Conservation (phyloP, 768 basidiomycete genomes). For the Kwoniella dendrophila region DNA sequence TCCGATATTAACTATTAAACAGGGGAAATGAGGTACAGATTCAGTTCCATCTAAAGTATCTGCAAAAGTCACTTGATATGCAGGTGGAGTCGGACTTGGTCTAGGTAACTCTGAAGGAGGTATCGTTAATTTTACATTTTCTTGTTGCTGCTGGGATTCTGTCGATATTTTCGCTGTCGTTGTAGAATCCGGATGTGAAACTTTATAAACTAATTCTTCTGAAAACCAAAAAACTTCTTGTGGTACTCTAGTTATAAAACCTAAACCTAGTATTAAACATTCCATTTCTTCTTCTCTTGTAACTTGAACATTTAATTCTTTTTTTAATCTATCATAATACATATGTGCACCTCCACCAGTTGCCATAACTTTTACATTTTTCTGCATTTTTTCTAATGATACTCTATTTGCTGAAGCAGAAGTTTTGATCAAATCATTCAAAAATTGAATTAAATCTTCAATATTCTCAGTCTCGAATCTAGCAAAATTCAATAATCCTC, state of each 20-base stretch:
- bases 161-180: slow-evolving; percentile 1
- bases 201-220: slow-evolving; percentile 84
- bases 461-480: slow-evolving; percentile 93
- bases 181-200: slow-evolving; percentile 54
- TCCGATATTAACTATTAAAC: slow-evolving; percentile 95
- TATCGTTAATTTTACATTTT: slow-evolving; percentile 34
- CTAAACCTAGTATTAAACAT: slow-evolving; percentile 91
- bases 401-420: slow-evolving; percentile 86
- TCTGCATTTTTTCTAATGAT: slow-evolving; percentile 83
- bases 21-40: slow-evolving; percentile 78
- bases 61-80: slow-evolving; percentile 85
- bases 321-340: slow-evolving; percentile 80
- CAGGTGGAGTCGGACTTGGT: slow-evolving; percentile 86
- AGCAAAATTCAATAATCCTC: slow-evolving; percentile 95
- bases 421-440: slow-evolving; percentile 79
- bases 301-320: slow-evolving; percentile 79
- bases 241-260: slow-evolving; percentile 93
- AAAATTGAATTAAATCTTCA: slow-evolving; percentile 78
- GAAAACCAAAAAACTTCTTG: slow-evolving; percentile 99
- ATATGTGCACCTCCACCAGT: slow-evolving; percentile 97
- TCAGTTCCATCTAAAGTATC: slow-evolving; percentile 54
- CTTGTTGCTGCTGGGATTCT: no score
- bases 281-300: slow-evolving; percentile 97
- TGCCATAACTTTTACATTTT: slow-evolving; percentile 93
- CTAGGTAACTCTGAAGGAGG: slow-evolving; percentile 65